Evolutionary conservation across 192 early-diverging fungal species (phyloP).

Genomic region (Mortierella hygrophila): DNA sequence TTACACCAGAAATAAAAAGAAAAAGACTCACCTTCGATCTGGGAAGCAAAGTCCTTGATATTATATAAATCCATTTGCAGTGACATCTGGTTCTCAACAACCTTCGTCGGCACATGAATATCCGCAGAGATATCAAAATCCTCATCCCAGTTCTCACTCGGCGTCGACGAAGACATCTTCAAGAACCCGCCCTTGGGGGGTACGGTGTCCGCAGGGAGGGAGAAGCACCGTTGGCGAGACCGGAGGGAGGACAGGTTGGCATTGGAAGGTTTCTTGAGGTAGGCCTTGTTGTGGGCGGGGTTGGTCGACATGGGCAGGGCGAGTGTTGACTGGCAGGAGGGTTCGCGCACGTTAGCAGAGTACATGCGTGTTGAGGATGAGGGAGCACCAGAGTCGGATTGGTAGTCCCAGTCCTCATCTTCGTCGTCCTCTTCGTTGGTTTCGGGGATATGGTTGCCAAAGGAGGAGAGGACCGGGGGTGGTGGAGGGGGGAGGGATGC

Average conservation of each 20-base stretch:
- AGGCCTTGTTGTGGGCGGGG: neutral
- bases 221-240: slow-evolving; percentile 33
- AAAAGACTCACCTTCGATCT: slow-evolving; percentile 47
- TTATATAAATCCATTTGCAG: slow-evolving; percentile 56
- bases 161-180: slow-evolving; percentile 30
- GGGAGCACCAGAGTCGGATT: slow-evolving; percentile 31
- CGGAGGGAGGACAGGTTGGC: slow-evolving; percentile 24
- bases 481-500: neutral
- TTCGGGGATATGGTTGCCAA: neutral
- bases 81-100: slow-evolving; percentile 55
- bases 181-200: slow-evolving; percentile 10
- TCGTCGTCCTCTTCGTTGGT: slow-evolving; percentile 50
- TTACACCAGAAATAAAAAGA: neutral
- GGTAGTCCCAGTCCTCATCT: slow-evolving; percentile 51
- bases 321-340: slow-evolving; percentile 27
- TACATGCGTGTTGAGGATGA: slow-evolving; percentile 42
- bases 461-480: slow-evolving; percentile 1
- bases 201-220: slow-evolving; percentile 5
- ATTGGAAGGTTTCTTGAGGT: slow-evolving; percentile 34
- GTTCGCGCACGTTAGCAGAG: slow-evolving; percentile 27
- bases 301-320: slow-evolving; percentile 21
- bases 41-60: slow-evolving; percentile 56
- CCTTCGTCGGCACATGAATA: slow-evolving; percentile 52
- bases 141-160: slow-evolving; percentile 60
- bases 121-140: slow-evolving; percentile 51